Base-by-base conservation (phyloP, 2,329 filamentous ascomycete genomes). In the Thielaviopsis musarum region DNA sequence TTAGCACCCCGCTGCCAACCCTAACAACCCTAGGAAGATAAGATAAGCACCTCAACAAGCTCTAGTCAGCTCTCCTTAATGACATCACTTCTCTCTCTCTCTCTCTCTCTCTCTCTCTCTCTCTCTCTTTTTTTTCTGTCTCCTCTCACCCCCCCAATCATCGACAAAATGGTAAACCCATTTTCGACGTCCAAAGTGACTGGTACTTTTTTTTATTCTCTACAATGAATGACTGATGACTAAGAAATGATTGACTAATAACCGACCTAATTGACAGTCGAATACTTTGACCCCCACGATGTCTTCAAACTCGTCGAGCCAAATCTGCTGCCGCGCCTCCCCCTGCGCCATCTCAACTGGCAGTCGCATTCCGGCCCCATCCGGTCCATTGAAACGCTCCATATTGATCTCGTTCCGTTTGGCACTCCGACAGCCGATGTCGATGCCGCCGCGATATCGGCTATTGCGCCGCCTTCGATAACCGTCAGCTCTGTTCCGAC, bases 331-430 rank as follows among this genome's bases (percentile, higher is more conserved):
- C 77, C 86, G 51, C 85, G 88, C 59, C 78, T 97, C 0, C 93
- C 93, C 38, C 77, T 98, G 45, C 86, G 84, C 64, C 94, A 97
- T 67, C 82, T 98, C 53, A 89, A 97, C 68, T 98, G 93, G 93
- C 94, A 97, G 70, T 95, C 93, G 15, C 88, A 94, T 62, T 85
- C 86, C 28, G 86, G 93, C 0, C 93, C 93, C 2, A 75, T 97
- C 41, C 86, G 93, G 64, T 96, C 93, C 15, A 98, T 98, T 69
- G 86, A 90, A 67, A 91, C 89, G 13, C 81, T 98, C 49, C 89
- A 96, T 67, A 82, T 97, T 66, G 90, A 95, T 63, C 83, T 97
- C 61, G 76, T 91, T n/a, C 79, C 84, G 7, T 75, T 80, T 70
- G 75, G 73, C 66, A 71, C 75, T 67, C 38, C 60, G 19, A 69